Conservation (phyloP, 306 rosid genomes). For the Carpinus fangiana region DNA sequence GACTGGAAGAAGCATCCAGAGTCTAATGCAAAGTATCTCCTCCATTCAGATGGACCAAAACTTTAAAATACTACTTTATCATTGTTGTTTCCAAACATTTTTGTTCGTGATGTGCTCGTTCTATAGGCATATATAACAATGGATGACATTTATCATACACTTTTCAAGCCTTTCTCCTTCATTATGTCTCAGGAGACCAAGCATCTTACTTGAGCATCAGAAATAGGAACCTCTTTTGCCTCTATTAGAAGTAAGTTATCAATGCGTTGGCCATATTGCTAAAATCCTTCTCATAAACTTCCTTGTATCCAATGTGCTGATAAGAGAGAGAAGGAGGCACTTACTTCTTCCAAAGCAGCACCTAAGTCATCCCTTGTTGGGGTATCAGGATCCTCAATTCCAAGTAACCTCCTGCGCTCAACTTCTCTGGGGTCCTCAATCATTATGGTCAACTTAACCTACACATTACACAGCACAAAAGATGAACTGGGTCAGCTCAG, state of each 20-base stretch:
- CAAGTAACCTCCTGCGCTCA: constrained; percentile 86
- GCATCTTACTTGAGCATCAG: background rate
- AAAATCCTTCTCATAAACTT: too few relatives aligned
- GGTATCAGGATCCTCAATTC: constrained; percentile 77
- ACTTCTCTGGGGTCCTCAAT: constrained; percentile 95
- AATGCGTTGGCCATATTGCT: background rate
- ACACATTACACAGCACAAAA: constrained; percentile 12
- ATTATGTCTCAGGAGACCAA: background rate
- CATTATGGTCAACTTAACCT: constrained; percentile 86
- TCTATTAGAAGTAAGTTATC: background rate
- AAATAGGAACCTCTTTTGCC: background rate
- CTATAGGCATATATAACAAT: background rate
- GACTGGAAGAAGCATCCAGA: background rate
- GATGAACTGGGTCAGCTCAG: background rate
- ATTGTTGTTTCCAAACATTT: background rate
- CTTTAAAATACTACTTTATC: background rate
- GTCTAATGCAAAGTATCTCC: background rate
- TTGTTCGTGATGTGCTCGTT: background rate
- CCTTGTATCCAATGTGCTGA: background rate
- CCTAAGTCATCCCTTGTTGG: constrained; percentile 88
- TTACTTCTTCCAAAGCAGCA: constrained; percentile 76
- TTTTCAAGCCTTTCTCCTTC: background rate
- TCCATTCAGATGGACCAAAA: background rate
- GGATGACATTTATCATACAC: background rate
- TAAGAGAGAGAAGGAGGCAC: constrained; percentile 13